Evolutionary conservation across 2,329 filamentous ascomycete species (phyloP), one percentile per base, ranked within the genome.

Genomic region (Ophiostoma pallidulum): DNA sequence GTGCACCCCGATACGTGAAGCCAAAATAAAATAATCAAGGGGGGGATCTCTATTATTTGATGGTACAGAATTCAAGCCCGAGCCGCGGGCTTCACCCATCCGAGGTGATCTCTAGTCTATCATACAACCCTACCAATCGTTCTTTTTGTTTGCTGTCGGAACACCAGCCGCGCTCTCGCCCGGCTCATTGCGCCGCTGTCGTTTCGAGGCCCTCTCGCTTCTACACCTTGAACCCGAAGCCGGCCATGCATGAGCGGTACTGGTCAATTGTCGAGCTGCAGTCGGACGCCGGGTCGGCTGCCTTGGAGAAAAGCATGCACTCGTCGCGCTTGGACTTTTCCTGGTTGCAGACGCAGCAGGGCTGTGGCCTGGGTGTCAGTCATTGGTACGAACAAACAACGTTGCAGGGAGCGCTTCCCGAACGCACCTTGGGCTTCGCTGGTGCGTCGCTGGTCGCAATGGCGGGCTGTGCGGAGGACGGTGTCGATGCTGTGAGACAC

Each of bases 291-390:
- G 92, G 87, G 62, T 96, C 84, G 60, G 82, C 75, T 52, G 86
- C 76, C 53, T 79, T 89, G 48, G 88, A 94, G 72, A 97, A 96
- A 48, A 98, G 85, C 91, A 98, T 97, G 74, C 92, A 98, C 69
- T 98, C 90, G 70, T 98, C 92, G 54, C 92, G 87, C 58, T 77
- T 77, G 33, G 86, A 75, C 68, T 98, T 98, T 67, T 98, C 89
- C 38, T 92, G 80, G 64, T 90, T 96, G 79, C 92, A 98, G 26
- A 97, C 92, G 64, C 92, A 97, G 77, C 92, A 97, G 37, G 91
- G 91, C 88, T 96, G 60, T 51, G 2, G 14, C 1, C n/a, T n/a
- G n/a, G n/a, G 18, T 37, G 16, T 41, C 32, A 43, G 39, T 26
- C 10, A n/a, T 37, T 41, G 28, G 10, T 19, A 19, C 5, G 16